Conservation (phyloP, 768 basidiomycete genomes). For the Coprinellus aureogranulatus region DNA sequence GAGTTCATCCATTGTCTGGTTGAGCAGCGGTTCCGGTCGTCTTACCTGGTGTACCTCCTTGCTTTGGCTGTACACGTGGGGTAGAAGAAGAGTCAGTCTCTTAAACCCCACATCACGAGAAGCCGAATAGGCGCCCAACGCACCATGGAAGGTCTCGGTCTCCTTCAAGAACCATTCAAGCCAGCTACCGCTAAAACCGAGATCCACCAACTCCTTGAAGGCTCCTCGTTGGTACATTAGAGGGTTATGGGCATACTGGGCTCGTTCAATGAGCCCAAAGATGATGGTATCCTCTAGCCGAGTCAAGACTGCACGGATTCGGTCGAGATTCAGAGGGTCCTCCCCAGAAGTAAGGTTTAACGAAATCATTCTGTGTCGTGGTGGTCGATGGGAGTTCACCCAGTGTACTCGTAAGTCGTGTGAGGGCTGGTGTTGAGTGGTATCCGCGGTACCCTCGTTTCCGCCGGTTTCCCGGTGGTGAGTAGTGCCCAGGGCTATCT, state of each 20-base stretch:
- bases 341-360: constrained; percentile 72
- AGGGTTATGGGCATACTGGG: constrained; percentile 93
- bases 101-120: too few relatives aligned
- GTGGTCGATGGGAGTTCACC: neutral
- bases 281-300: constrained; percentile 99
- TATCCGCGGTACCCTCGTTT: neutral
- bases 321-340: constrained; percentile 84
- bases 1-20: too few relatives aligned
- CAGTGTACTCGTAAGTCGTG: neutral
- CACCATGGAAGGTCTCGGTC: constrained; percentile 93
- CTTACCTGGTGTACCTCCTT: constrained; percentile 87
- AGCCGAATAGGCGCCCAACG: constrained; percentile 22
- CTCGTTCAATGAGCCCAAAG: constrained; percentile 94
- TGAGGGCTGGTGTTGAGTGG: neutral
- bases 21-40: too few relatives aligned
- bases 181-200: constrained; percentile 85
- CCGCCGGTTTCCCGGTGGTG: too few relatives aligned
- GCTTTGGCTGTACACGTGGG: constrained; percentile 70
- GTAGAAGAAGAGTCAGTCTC: constrained; percentile 6
- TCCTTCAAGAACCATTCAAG: constrained; percentile 97
- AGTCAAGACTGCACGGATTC: constrained; percentile 81
- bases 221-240: constrained; percentile 80
- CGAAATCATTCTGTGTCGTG: constrained; percentile 43
- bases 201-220: constrained; percentile 71
- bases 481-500: too few relatives aligned